Evolutionary conservation across 2,329 filamentous ascomycete species (phyloP), one percentile per base, ranked within the genome.

Genomic region (Tolypocladium tundrense): DNA sequence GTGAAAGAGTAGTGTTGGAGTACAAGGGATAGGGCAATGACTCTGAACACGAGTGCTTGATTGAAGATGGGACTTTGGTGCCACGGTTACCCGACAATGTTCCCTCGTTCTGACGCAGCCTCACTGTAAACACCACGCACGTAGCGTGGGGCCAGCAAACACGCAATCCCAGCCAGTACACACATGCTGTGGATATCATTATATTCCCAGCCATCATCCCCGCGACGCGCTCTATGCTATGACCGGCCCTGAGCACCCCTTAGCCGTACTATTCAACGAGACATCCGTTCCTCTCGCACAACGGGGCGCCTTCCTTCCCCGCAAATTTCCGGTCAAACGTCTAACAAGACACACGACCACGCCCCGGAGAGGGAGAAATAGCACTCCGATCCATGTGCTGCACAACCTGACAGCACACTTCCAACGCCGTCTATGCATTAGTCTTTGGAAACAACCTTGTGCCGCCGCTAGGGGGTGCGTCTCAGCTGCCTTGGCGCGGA

Each of bases 381-480:
- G 31, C 21, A 21, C n/a, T 31, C 48, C 11, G 33, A 8, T 33
- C 45, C 45, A n/a, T 51, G 48, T 13, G 31, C 19, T 35, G 31
- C 48, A 35, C 48, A 58, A 55, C 41, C 16, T 16, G 42, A 33
- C 48, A 35, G 24, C 27, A 53, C 27, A 45, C 53, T 57, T 67
- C 68, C 67, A 69, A 70, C 66, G 69, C 66, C 69, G 61, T 70
- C 66, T 69, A 70, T 69, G 67, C 65, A 69, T 67, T 52, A 66
- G 66, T 65, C 59, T 62, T 60, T 60, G 56, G 37, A 51, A 51
- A 51, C 31, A 50, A 55, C 57, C 48, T 52, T 52, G 48, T 37
- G 48, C 48, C 31, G 19, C 19, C 48, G 31, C 9, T 10, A 14
- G 31, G 31, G 24, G 45, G 9, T 13, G 48, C 31, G 16, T 51